Evolutionary conservation across 139 green algal species (phyloP), one percentile per base, ranked within the genome.

Genomic region (Marvania coccoides): DNA sequence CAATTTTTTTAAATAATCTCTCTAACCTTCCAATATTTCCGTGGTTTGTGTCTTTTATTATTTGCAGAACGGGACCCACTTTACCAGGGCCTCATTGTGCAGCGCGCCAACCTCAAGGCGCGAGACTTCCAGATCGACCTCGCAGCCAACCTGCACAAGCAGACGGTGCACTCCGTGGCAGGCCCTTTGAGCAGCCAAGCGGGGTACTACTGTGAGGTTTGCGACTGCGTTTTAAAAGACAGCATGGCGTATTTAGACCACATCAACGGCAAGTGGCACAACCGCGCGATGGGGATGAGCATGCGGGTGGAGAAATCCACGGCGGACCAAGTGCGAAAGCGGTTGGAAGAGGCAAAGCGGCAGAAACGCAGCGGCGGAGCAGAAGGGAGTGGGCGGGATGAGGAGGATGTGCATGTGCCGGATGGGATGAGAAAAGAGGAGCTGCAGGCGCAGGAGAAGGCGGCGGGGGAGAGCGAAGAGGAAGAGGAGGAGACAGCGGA

Each of bases 251-350:
- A 97, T 70, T 71, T 99, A 46, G 94, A 99, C 75, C 94, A 99
- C 80, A 96, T 99, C 74, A 99, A 99, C 66, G 94, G 93, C 63
- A 98, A 98, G 70, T 96, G 80, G 55, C 90, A 98, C 68, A 95
- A 97, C 73, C 71, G 89, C 3, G 91, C 91, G 35, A 71, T 98
- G 63, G 93, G 93, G 35, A 97, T 98, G 90, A 92, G 71, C 57
- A 98, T 98, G 92, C 61, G 77, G 1, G 91, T 96, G 34, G 92
- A 98, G 67, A 77, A 81, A 33, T 89, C 81, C 13, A 94, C 79
- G 1, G 82, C 91, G 54, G 86, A 97, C 39, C 80, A 96, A 68
- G 89, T 94, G 0, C 57, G 74, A 2, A 66, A 69, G 9, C 46
- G 63, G 19, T 60, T 87, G 48, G 67, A 81, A 9, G 31, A 54